Percentiles rank a stretch among this genome's conserved stretches.
phyloP scores from a whole-genome alignment of 345 rosid species.

The Heritiera fomes region DNA sequence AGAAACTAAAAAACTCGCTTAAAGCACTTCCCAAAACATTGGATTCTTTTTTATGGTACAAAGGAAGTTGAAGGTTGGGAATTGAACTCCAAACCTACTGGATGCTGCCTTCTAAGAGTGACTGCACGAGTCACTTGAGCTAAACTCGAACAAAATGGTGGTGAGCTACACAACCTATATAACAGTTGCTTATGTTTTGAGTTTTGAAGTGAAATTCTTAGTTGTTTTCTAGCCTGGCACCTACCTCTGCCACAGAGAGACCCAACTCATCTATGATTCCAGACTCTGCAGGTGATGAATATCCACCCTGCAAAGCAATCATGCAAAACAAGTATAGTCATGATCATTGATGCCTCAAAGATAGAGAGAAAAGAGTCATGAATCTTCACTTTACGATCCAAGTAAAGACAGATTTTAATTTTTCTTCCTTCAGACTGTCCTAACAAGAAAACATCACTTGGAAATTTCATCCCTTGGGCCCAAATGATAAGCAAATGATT shows the following conservation, averaged over 20 bases:
- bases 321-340: not conserved
- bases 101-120: no score
- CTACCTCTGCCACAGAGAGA: constrained; percentile 56
- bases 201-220: no score
- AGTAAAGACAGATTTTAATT: not conserved
- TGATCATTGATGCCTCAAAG: not conserved
- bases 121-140: no score
- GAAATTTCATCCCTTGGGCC: not conserved
- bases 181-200: no score
- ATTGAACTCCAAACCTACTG: no score
- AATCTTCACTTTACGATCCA: not conserved
- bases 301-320: constrained; percentile 46
- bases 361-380: not conserved
- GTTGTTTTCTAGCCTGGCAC: not conserved
- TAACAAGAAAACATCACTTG: not conserved
- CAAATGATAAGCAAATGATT: no score
- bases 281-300: constrained; percentile 62
- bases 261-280: constrained; percentile 61
- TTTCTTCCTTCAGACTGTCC: no score
- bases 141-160: no score
- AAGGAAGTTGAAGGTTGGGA: no score
- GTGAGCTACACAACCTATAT: no score
- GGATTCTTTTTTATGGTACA: no score
- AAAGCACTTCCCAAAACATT: no score
- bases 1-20: not conserved